Conservation (phyloP, 345 rosid genomes). For the Populus deltoides region DNA sequence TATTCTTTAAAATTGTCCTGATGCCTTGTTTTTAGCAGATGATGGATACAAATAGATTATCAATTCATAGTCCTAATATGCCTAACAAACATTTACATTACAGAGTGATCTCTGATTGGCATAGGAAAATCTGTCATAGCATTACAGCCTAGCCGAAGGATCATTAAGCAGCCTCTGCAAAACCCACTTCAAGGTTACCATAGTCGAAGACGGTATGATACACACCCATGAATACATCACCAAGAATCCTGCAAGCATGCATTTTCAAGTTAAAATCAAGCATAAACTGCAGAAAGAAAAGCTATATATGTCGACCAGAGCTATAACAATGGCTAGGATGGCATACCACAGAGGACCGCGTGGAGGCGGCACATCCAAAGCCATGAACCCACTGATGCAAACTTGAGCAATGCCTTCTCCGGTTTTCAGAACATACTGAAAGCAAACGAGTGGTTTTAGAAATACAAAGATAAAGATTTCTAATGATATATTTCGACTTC, state of each 20-base stretch:
- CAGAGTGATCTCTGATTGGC: not conserved
- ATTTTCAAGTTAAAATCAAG: not conserved
- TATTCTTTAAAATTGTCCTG: too few species aligned
- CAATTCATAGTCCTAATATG: not conserved
- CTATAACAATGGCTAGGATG: not conserved
- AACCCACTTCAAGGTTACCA: constrained; percentile 56
- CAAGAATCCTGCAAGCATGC: constrained; percentile 56
- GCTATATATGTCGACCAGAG: not conserved
- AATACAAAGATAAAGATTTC: not conserved
- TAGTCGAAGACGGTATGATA: constrained; percentile 74
- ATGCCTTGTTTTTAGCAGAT: too few species aligned
- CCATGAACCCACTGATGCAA: constrained; percentile 70
- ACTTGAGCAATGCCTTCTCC: constrained; percentile 46
- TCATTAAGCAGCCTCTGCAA: constrained; percentile 55
- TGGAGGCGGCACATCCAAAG: constrained; percentile 63
- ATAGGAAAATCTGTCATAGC: not conserved
- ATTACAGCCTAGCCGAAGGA: not conserved
- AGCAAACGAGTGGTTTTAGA: not conserved
- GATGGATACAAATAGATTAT: not conserved
- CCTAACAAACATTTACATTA: not conserved
- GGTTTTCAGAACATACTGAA: constrained; percentile 67
- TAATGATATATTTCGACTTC: not conserved
- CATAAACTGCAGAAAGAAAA: not conserved
- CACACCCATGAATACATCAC: constrained; percentile 79
- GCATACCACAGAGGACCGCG: constrained; percentile 69